Evolutionary conservation across 805 yeast genomes (phyloP), one percentile per base, ranked within the genome.

Genomic region (Sporopachydermia lactativora): DNA sequence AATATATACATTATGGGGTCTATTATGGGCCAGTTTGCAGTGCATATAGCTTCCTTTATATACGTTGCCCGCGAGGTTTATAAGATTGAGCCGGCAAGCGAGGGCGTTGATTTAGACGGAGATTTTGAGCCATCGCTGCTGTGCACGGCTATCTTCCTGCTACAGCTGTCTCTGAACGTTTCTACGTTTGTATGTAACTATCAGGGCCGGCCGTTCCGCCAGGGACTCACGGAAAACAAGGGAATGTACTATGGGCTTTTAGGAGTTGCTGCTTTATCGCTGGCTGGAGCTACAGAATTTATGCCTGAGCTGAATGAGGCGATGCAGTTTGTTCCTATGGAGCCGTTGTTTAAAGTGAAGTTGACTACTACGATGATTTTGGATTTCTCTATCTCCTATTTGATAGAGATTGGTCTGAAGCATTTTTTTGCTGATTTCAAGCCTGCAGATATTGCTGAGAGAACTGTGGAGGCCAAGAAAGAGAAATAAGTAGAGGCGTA

Each of bases 121-220:
- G 77, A 71, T 49, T 92, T 92, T 54, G 59, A 66, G 41, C 98
- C 98, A 37, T 85, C 96, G 3, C 68, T 92, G 55, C 73, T 92
- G 58, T 92, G 92, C 65, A 89, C 97, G 34, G 96, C 96, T 53
- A 88, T 92, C 68, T 92, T 88, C 64, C 70, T 92, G 58, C 72
- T 92, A 43, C 96, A 88, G 61, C 71, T 92, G 53, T 89, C 95
- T 15, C 97, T 92, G 66, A 96, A 92, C 61, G 94, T 92, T 41
- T 84, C 96, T 13, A 92, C 98, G 0, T 92, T 88, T 67, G 96
- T 96, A 15, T 96, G 92, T 43, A 92, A 92, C 64, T 92, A 92
- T 62, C 95, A 85, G 65, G 98, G 98, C 42, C 77, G 81, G 50
- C 98, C 98, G 42, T 92, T 92, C 67, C 80, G 94, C 59, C 95